These are phyloP conservation scores for Nicotiana noctiflora DNA, from an alignment of 257 asterid genomes.

Conservation along the genomic window DNA sequence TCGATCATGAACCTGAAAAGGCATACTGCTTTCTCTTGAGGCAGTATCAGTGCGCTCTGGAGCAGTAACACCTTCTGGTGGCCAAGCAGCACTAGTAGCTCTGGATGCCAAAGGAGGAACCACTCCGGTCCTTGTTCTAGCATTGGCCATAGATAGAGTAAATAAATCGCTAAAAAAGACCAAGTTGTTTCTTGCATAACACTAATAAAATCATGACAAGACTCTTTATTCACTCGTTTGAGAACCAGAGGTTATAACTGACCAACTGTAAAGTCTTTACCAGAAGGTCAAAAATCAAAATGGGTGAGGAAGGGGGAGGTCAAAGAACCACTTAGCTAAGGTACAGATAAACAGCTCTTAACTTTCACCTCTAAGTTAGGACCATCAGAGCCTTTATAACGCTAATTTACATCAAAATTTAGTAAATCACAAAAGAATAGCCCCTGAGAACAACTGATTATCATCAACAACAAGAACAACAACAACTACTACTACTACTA, in stretches of 20 bases:
- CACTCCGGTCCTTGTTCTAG: conserved; percentile 58
- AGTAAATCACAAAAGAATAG: neutral
- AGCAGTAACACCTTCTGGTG: conserved; percentile 32
- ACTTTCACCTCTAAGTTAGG: neutral
- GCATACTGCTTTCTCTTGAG: conserved; percentile 15
- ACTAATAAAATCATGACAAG: neutral
- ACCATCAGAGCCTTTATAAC: neutral
- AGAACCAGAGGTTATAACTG: neutral
- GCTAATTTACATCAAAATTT: neutral
- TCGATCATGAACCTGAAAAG: conserved; percentile 33
- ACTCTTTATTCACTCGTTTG: neutral
- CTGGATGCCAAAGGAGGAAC: conserved; percentile 58
- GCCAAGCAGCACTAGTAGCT: conserved; percentile 89
- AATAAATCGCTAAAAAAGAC: neutral
- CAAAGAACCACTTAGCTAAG: neutral
- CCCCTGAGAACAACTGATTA: neutral
- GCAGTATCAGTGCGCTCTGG: conserved; percentile 29
- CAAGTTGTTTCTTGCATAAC: neutral
- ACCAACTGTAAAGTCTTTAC: neutral
- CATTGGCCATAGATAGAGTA: neutral
- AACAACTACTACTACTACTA: neutral
- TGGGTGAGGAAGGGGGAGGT: neutral
- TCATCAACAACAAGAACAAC: neutral
- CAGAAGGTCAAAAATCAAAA: neutral
- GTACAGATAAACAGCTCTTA: neutral